Evolutionary conservation across 23 red algal genomes (phyloP).

Genomic region (Gracilaria caudata): DNA sequence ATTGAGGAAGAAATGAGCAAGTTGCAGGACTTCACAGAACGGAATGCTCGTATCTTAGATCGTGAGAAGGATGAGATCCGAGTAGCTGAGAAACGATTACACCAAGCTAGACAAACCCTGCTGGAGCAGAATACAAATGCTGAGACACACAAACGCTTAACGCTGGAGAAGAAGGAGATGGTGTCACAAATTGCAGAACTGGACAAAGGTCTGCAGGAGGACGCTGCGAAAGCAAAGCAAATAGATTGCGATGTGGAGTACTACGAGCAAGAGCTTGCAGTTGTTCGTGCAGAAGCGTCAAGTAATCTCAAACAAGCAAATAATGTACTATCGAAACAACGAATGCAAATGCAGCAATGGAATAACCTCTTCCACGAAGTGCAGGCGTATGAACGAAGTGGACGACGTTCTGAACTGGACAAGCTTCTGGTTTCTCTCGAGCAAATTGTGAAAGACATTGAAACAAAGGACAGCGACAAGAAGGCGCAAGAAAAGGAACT

Average conservation of each 20-base stretch:
- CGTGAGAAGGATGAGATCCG: constrained; percentile 52
- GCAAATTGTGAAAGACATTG: constrained; percentile 30
- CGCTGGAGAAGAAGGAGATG: constrained; percentile 40
- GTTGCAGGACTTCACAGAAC: constrained; percentile 39
- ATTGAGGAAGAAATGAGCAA: constrained; percentile 39
- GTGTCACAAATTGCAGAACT: neutral
- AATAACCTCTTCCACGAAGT: constrained; percentile 29
- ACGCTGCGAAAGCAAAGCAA: neutral
- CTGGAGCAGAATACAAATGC: constrained; percentile 30
- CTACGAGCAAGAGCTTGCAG: constrained; percentile 34
- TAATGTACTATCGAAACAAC: constrained; percentile 22
- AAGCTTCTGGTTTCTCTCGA: constrained; percentile 26
- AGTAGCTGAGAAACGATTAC: constrained; percentile 44
- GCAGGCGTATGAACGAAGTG: constrained; percentile 40
- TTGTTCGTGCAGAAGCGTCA: constrained; percentile 29
- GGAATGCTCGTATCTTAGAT: constrained; percentile 23
- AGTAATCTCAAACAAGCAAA: constrained; percentile 24
- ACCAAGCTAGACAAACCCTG: constrained; percentile 10
- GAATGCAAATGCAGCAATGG: constrained; percentile 37
- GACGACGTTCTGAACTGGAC: constrained; percentile 47
- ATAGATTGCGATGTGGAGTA: constrained; percentile 17
- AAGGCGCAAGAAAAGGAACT: constrained; percentile 65
- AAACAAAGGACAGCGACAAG: constrained; percentile 42
- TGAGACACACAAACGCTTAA: constrained; percentile 51
- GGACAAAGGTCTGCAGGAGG: constrained; percentile 15